Conservation (phyloP, 1,139 yeast species). For the Sugiyamaella pinicola region DNA sequence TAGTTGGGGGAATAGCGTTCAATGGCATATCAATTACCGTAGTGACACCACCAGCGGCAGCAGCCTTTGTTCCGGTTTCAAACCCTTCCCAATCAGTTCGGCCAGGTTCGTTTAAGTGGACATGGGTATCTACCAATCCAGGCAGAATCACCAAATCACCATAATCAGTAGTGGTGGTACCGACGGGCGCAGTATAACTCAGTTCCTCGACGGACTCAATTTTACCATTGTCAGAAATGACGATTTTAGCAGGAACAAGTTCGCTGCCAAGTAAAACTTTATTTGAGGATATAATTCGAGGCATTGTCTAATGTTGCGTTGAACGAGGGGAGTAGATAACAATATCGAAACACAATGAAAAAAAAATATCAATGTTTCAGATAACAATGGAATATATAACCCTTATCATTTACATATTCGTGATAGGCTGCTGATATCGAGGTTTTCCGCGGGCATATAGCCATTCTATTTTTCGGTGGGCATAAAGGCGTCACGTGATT, state of each 20-base stretch:
- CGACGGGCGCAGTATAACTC: neutral
- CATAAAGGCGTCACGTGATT: neutral
- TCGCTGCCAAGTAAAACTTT: constrained; percentile 10
- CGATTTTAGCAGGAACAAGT: constrained; percentile 10
- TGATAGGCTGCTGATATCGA: neutral
- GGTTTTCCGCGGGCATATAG: neutral
- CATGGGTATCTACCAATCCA: constrained; percentile 91
- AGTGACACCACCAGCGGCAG: constrained; percentile 94
- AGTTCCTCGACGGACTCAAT: constrained; percentile 7
- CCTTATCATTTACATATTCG: neutral
- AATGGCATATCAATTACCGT: constrained; percentile 96
- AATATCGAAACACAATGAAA: neutral
- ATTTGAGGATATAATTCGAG: constrained; percentile 14
- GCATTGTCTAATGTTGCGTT: neutral
- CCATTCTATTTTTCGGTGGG: neutral
- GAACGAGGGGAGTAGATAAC: neutral
- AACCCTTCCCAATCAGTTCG: constrained; percentile 97
- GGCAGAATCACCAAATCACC: constrained; percentile 75
- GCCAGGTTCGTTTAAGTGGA: constrained; percentile 92
- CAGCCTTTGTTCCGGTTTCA: constrained; percentile 88
- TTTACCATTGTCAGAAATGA: constrained; percentile 13
- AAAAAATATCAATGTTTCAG: neutral
- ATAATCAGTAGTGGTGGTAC: constrained; percentile 44
- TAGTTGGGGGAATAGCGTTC: constrained; percentile 94
- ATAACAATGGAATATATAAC: neutral